phyloP scores from a whole-genome alignment of 139 green algal genomes.

The Tetradesmus lagerheimii region DNA sequence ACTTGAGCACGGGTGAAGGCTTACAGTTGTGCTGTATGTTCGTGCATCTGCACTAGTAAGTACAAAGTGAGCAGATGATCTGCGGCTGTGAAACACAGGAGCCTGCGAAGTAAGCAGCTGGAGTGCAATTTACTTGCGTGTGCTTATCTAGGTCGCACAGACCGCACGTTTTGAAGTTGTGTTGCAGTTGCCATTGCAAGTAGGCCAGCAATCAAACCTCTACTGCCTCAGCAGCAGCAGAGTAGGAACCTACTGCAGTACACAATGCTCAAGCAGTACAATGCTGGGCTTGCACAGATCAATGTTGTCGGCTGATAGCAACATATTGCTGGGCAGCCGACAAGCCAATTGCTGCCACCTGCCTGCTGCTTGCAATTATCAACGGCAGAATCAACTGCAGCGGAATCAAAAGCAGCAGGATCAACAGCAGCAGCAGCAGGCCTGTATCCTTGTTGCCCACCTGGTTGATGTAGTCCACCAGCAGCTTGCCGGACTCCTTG shows the following conservation, averaged over 20 bases:
- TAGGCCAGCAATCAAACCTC: background rate
- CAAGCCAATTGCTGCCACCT: no score
- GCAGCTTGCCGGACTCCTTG: conserved; percentile 61
- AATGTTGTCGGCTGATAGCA: no score
- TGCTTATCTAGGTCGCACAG: no score
- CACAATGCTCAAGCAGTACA: background rate
- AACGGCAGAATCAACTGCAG: background rate
- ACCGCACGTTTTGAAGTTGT: no score
- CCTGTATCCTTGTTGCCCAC: background rate
- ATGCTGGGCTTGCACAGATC: background rate
- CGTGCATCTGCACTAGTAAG: background rate
- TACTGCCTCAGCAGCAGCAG: background rate
- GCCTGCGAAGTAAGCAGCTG: background rate
- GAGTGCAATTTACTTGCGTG: no score
- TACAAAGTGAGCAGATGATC: background rate
- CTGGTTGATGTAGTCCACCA: conserved; percentile 57
- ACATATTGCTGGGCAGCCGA: no score
- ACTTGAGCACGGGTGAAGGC: no score
- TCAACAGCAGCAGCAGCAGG: background rate
- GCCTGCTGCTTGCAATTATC: no score
- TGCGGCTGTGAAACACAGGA: background rate
- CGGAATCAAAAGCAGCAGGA: background rate
- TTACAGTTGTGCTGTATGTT: no score
- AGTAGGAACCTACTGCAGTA: background rate
- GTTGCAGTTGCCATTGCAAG: no score